phyloP scores from a whole-genome alignment of 495 filamentous ascomycete genomes.

The Penicillium silybi region DNA sequence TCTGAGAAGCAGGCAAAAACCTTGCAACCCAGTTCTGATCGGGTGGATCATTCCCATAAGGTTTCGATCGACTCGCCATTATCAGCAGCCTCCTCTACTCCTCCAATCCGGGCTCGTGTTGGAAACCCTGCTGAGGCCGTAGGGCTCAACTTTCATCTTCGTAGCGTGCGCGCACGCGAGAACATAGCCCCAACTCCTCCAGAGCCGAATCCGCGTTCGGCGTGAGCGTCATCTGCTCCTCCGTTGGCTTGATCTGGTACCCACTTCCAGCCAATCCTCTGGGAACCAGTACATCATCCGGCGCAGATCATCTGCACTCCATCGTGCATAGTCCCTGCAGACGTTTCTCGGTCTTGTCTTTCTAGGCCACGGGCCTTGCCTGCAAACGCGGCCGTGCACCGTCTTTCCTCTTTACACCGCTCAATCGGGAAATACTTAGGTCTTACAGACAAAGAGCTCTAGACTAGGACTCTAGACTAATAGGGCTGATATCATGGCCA shows the following conservation, averaged over 20 bases:
- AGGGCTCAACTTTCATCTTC: slow-evolving; percentile 5
- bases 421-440: slow-evolving; percentile 8
- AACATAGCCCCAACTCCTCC: background rate
- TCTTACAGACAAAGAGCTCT: background rate
- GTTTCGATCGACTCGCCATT: slow-evolving; percentile 16
- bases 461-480: background rate
- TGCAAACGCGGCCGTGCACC: slow-evolving; percentile 23
- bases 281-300: slow-evolving; percentile 17
- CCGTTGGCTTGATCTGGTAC: slow-evolving; percentile 24
- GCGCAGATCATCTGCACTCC: slow-evolving; percentile 57
- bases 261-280: slow-evolving; percentile 26
- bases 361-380: slow-evolving; percentile 21
- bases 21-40: slow-evolving; percentile 6
- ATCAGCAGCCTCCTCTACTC: background rate
- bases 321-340: slow-evolving; percentile 48
- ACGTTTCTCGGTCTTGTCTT: slow-evolving; percentile 24
- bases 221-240: slow-evolving; percentile 40
- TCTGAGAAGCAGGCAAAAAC: slow-evolving; percentile 13
- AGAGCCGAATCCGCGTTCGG: slow-evolving; percentile 29
- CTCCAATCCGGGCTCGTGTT: background rate
- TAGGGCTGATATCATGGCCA: slow-evolving; percentile 62
- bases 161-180: background rate
- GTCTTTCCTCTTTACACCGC: slow-evolving; percentile 2
- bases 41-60: slow-evolving; percentile 14
- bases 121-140: background rate